Percentiles rank a stretch among this genome's conserved stretches.
phyloP scores from a whole-genome alignment of 768 basidiomycete genomes.

The Phlebiopsis gigantea region DNA sequence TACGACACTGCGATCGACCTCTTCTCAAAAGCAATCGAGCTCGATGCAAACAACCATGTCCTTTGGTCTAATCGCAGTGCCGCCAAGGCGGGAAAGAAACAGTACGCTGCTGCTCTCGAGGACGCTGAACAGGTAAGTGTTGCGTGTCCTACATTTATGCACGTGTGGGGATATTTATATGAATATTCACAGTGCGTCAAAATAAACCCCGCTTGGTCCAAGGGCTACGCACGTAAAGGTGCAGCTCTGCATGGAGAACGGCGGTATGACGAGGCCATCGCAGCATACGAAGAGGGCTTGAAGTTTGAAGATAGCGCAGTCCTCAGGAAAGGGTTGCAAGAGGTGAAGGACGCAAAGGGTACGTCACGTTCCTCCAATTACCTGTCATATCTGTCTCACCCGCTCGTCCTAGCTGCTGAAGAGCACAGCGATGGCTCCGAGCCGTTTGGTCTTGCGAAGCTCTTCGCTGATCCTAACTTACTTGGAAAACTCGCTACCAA shows the following conservation, averaged over 20 bases:
- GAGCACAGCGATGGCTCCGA: slow-evolving; percentile 35
- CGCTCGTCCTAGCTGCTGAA: slow-evolving; percentile 28
- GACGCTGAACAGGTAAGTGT: slow-evolving; percentile 89
- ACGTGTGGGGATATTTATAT: background rate
- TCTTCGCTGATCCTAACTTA: slow-evolving; percentile 83
- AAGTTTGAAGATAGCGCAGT: slow-evolving; percentile 79
- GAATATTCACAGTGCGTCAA: slow-evolving; percentile 56
- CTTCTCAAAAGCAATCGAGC: slow-evolving; percentile 74
- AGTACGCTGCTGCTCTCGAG: slow-evolving; percentile 68
- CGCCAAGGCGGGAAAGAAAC: slow-evolving; percentile 79
- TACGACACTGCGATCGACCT: slow-evolving; percentile 84
- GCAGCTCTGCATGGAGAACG: slow-evolving; percentile 85
- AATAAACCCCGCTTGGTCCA: slow-evolving; percentile 77
- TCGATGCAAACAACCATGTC: slow-evolving; percentile 84
- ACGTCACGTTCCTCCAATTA: slow-evolving; percentile 15
- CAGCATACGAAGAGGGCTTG: slow-evolving; percentile 77
- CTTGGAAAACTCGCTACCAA: slow-evolving; percentile 80
- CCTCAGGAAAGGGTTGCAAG: slow-evolving; percentile 81
- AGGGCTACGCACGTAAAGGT: slow-evolving; percentile 89
- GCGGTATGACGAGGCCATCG: slow-evolving; percentile 78
- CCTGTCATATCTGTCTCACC: background rate
- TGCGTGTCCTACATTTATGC: background rate
- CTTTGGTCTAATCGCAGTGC: slow-evolving; percentile 92
- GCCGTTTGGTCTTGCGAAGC: slow-evolving; percentile 58
- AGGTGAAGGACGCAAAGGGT: slow-evolving; percentile 85